phyloP scores from a whole-genome alignment of 495 filamentous ascomycete genomes.

The Xylaria longipes region DNA sequence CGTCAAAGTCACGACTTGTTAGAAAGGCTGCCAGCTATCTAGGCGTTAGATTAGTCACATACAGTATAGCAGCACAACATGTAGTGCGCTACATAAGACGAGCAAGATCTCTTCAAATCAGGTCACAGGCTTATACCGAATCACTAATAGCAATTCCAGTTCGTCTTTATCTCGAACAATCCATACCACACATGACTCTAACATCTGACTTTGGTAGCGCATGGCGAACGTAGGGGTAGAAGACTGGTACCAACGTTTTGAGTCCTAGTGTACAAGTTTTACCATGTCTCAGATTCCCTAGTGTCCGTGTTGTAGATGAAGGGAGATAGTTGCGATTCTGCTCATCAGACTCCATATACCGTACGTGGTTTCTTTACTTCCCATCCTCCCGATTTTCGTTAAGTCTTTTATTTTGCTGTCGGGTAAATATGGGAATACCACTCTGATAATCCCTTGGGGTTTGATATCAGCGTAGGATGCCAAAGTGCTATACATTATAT shows the following conservation, averaged over 20 bases:
- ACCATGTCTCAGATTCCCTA: neutral
- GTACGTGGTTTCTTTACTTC: neutral
- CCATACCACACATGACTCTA: neutral
- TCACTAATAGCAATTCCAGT: neutral
- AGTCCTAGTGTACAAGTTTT: neutral
- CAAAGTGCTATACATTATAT: neutral
- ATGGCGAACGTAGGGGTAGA: neutral
- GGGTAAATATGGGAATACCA: neutral
- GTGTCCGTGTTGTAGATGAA: neutral
- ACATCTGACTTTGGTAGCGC: conserved; percentile 3
- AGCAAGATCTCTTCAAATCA: neutral
- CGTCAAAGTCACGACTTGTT: neutral
- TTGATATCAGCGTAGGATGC: neutral
- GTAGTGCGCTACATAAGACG: conserved; percentile 3
- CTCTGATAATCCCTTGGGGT: neutral
- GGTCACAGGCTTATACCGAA: neutral
- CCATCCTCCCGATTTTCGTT: neutral
- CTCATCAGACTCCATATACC: no score
- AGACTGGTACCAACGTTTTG: neutral
- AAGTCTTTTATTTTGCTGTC: no score
- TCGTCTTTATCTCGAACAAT: conserved; percentile 3
- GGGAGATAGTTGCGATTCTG: neutral
- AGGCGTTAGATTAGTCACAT: neutral
- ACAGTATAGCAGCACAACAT: neutral
- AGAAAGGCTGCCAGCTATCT: conserved; percentile 3